These are phyloP conservation scores for Tricladium varicosporioides DNA, from an alignment of 2,329 filamentous ascomycete species.

Conservation along the genomic window DNA sequence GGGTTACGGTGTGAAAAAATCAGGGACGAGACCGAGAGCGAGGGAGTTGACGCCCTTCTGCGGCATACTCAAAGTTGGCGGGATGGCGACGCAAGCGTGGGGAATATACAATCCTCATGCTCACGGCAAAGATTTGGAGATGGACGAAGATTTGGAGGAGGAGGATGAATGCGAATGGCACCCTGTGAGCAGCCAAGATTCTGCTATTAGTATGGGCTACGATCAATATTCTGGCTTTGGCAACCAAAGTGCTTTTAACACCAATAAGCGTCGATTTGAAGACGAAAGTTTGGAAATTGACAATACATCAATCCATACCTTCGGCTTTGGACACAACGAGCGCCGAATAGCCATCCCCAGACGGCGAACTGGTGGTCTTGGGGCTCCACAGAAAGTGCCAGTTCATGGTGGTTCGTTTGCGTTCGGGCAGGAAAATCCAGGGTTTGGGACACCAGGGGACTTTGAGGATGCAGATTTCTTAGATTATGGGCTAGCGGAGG, in stretches of 20 bases:
- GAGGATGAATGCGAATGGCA: constrained; percentile 31
- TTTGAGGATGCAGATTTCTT: constrained; percentile 71
- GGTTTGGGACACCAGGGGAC: constrained; percentile 36
- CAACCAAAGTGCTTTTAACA: constrained; percentile 1
- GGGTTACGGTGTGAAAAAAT: constrained; percentile 6
- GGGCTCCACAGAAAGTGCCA: neutral
- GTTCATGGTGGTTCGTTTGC: constrained; percentile 14
- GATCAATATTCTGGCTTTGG: neutral
- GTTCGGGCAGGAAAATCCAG: constrained; percentile 44
- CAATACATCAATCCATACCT: constrained; percentile 20
- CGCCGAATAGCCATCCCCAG: constrained; percentile 20
- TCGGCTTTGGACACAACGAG: constrained; percentile 23
- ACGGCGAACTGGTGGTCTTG: constrained; percentile 27
- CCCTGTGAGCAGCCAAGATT: constrained; percentile 29
- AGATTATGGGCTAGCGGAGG: constrained; percentile 37
- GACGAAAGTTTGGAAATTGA: constrained; percentile 24
- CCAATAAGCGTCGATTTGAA: constrained; percentile 28
- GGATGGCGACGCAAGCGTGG: constrained; percentile 50
- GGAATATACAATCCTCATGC: constrained; percentile 30
- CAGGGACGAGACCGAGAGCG: constrained; percentile 26
- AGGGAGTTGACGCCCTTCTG: constrained; percentile 77
- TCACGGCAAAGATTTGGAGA: constrained; percentile 35
- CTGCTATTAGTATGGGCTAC: constrained; percentile 14
- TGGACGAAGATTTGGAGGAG: constrained; percentile 41
- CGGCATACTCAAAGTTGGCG: constrained; percentile 74